Evolutionary conservation across 2,329 filamentous ascomycete species (phyloP), one percentile per base, ranked within the genome.

Genomic region (Trichoderma sp.): DNA sequence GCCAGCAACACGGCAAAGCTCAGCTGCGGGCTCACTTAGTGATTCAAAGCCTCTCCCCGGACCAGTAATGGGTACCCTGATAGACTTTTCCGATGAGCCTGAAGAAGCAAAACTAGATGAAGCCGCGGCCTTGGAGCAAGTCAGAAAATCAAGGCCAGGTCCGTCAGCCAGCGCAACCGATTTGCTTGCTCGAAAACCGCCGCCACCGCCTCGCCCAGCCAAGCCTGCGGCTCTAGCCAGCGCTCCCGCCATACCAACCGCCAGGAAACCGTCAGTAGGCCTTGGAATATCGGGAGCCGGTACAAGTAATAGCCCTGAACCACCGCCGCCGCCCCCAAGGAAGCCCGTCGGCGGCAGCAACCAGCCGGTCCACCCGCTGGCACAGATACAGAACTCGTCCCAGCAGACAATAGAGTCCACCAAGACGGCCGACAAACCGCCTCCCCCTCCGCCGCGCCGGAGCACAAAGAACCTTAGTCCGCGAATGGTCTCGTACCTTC

Each of bases 41-140:
- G 17, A n/a, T 20, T 68, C 71, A 26, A 79, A 77, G 6, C 77
- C 78, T n/a, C 73, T 77, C 1, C 63, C 78, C 3, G 82, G 81
- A 12, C 84, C 81, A 11, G 77, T 78, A n/a, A 88, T 87, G 82
- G 89, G 87, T 1, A 87, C 85, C 6, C 77, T 91, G 50, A 91
- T 92, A 34, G 88, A 92, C 76, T 82, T 91, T 39, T 86, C 86
- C 0, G 86, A 88, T 15, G 86, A 88, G 67, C 83, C 86, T 0
- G 80, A 82, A 61, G 79, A 82, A 43, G 76, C 76, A 2, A 80
- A 75, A 4, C 70, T 81, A 1, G 80, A 83, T 61, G 77, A 82
- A 26, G 77, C 82, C 6, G 78, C 75, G 11, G 77, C 78, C 36
- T 74, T 81, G 3, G 73, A 77, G 20, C 78, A 81, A 64, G 62